Percentiles rank a stretch among this genome's conserved stretches.
These are phyloP conservation scores for Dactylonectria macrodidyma DNA, from an alignment of 2,329 filamentous ascomycete genomes.

Conservation along the genomic window DNA sequence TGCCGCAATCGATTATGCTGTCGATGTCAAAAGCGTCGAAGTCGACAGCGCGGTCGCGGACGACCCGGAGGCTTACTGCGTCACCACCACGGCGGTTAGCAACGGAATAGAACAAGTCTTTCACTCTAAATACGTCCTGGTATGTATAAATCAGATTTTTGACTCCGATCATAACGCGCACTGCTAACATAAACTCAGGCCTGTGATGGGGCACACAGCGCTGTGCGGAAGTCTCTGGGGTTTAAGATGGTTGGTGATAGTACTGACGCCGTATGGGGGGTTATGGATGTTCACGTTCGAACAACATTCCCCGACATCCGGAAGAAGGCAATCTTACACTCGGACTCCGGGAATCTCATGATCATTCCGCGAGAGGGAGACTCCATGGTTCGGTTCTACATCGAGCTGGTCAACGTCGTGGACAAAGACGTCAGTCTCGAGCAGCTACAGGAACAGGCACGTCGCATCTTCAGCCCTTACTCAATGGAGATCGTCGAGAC, in stretches of 20 bases:
- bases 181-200: conserved; percentile 4
- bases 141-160: conserved; percentile 5
- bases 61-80: conserved; percentile 18
- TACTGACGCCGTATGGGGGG: conserved; percentile 65
- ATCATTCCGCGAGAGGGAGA: conserved; percentile 73
- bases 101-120: conserved; percentile 15
- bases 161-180: not conserved
- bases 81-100: conserved; percentile 27
- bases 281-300: conserved; percentile 51
- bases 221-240: conserved; percentile 71
- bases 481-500: conserved; percentile 65
- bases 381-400: conserved; percentile 71
- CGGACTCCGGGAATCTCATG: conserved; percentile 64
- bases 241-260: conserved; percentile 69
- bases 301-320: conserved; percentile 76
- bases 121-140: conserved; percentile 39
- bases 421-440: not conserved
- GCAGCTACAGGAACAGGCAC: conserved; percentile 54
- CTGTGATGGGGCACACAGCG: conserved; percentile 36
- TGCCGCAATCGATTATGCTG: conserved; percentile 32
- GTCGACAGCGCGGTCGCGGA: not conserved
- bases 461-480: conserved; percentile 68
- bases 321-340: conserved; percentile 60
- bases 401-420: conserved; percentile 47
- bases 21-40: conserved; percentile 35